Conservation (phyloP, 2,329 filamentous ascomycete species). For the Chrysoporthe puriensis region DNA sequence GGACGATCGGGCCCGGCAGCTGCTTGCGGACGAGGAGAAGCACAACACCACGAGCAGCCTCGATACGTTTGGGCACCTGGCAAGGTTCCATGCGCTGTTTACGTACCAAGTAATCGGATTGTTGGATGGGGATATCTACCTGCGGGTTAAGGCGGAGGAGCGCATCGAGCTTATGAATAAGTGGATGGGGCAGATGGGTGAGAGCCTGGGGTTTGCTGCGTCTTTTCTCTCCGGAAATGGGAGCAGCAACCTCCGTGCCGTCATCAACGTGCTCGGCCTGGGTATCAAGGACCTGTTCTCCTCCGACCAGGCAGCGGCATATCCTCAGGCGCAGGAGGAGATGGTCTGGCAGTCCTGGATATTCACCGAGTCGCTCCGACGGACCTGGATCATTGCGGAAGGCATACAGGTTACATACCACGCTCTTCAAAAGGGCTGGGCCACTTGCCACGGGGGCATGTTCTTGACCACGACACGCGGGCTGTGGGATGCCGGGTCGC, state of each 20-base stretch:
- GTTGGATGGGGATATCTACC: constrained; percentile 22
- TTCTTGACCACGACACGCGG: constrained; percentile 5
- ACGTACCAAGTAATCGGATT: constrained; percentile 24
- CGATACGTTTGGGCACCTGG: constrained; percentile 17
- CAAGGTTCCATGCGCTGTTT: constrained; percentile 17
- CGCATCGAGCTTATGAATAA: background rate
- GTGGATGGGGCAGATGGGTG: constrained; percentile 29
- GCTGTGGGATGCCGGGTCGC: constrained; percentile 22
- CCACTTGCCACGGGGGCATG: constrained; percentile 4
- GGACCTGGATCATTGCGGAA: constrained; percentile 15
- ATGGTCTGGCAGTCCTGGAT: constrained; percentile 24
- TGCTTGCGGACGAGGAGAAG: constrained; percentile 14
- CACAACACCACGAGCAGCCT: constrained; percentile 17
- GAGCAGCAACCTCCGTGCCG: background rate
- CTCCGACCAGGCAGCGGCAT: background rate
- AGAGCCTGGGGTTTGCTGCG: constrained; percentile 26
- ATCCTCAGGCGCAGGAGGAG: constrained; percentile 15
- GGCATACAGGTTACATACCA: constrained; percentile 6
- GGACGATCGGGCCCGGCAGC: constrained; percentile 20
- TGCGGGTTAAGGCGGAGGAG: constrained; percentile 19
- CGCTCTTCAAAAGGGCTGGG: constrained; percentile 12
- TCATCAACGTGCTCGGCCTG: background rate
- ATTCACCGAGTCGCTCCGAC: constrained; percentile 21
- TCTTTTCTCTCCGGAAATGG: background rate
- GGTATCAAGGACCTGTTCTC: constrained; percentile 13